Evolutionary conservation across 345 rosid species (phyloP), one percentile per base, ranked within the genome.

Genomic region (Salix udensis): DNA sequence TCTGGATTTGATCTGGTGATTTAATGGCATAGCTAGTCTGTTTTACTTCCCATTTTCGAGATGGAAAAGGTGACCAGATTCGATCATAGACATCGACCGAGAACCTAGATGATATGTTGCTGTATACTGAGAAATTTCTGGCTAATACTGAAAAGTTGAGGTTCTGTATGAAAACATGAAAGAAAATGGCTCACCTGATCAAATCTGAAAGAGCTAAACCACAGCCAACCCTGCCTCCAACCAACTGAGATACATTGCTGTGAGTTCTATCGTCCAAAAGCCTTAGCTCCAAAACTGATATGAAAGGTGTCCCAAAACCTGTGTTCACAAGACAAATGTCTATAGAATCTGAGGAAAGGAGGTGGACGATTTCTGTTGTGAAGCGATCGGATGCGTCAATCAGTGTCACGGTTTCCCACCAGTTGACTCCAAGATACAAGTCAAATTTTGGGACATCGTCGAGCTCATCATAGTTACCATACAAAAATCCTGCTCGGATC

Each of bases 241-340:
- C 53, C 1, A 88, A 80, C 28, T 87, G 85, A n/a, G 76, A 65
- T 79, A 61, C 21, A 24, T 81, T 68, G 68, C 11, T 1, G 6
- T 81, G 80, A 60, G 26, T 58, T 6, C 24, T 21, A 69, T 65
- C 77, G 3, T 73, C 79, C 70, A 81, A n/a, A 37, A 69, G 84
- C 81, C 94, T 74, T 7, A 89, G 60, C 55, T 92, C 93, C 70
- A 90, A 66, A 13, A 84, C 77, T 1, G 91, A 86, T 23, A 90
- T 82, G 72, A 91, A 88, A 71, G 92, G 92, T 16, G 84, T 73
- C 28, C 90, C 91, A 0, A 19, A 48, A 8, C 85, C 87, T 0
- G 80, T 88, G 42, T 92, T 89, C 6, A 87, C 89, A 0, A 87
- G 74, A 75, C 93, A 92, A 42, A 90, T 39, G 6, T 84, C 68